Conservation (phyloP, 2,329 filamentous ascomycete genomes). For the Alternaria dauci region DNA sequence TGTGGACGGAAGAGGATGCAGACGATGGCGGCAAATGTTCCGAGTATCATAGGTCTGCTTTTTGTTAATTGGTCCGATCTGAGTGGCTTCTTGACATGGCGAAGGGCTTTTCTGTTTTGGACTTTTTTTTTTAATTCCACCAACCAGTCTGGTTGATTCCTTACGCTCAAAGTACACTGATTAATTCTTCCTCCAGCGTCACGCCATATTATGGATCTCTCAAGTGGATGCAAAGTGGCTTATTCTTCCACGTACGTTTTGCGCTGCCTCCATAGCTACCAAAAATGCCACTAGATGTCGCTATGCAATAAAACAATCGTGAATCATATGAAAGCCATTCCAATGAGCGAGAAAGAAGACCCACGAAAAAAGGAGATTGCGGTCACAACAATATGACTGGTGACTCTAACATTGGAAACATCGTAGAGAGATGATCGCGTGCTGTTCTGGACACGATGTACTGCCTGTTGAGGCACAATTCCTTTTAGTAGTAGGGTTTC, state of each 20-base stretch:
- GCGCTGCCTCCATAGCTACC: neutral
- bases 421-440: constrained; percentile 13
- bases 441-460: constrained; percentile 14
- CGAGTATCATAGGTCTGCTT: constrained; percentile 7
- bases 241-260: neutral
- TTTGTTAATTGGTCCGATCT: constrained; percentile 4
- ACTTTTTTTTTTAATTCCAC: neutral
- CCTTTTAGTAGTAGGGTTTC: constrained; percentile 43
- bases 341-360: constrained; percentile 4
- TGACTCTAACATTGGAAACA: constrained; percentile 15
- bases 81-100: neutral
- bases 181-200: constrained; percentile 4
- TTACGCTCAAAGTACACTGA: constrained; percentile 13
- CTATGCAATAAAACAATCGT: constrained; percentile 13
- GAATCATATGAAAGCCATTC: constrained; percentile 9
- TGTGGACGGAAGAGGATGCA: neutral
- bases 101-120: neutral
- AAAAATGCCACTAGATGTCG: constrained; percentile 12
- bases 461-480: constrained; percentile 20
- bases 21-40: neutral
- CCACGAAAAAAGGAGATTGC: neutral
- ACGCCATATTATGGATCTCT: neutral
- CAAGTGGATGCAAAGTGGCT: constrained; percentile 13
- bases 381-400: constrained; percentile 14
- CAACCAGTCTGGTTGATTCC: neutral